Conservation (phyloP, 805 yeast species). For the Saccharomycopsis babjevae region DNA sequence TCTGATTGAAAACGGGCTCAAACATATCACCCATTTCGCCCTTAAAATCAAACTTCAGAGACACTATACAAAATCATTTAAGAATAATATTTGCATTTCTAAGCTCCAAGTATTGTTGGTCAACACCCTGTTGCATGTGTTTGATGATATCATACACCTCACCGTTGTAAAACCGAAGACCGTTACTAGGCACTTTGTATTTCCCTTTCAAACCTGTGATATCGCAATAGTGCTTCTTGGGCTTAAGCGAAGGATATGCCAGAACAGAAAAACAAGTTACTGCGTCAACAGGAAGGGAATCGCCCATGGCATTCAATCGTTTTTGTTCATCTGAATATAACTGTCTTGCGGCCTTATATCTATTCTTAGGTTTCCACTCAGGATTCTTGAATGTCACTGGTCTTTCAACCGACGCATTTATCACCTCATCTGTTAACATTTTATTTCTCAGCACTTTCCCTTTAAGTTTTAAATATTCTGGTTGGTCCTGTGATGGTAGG, state of each 20-base stretch:
- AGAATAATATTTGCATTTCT: constrained; percentile 83
- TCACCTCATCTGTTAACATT: constrained; percentile 9
- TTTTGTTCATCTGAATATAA: constrained; percentile 69
- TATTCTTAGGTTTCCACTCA: constrained; percentile 40
- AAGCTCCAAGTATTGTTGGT: constrained; percentile 81
- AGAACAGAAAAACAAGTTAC: constrained; percentile 62
- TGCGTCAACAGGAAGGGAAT: constrained; percentile 26
- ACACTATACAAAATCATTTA: constrained; percentile 30
- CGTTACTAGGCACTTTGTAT: constrained; percentile 66
- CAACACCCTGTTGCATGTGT: constrained; percentile 80
- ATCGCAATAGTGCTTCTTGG: constrained; percentile 81
- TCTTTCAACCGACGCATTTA: constrained; percentile 24
- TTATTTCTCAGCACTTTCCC: neutral
- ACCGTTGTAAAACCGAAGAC: constrained; percentile 67
- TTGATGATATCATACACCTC: constrained; percentile 69
- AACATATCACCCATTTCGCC: no score
- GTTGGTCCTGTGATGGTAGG: no score
- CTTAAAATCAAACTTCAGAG: no score
- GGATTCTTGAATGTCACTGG: constrained; percentile 51
- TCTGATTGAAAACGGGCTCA: no score
- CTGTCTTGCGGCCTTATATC: constrained; percentile 69
- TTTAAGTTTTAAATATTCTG: neutral
- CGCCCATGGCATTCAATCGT: constrained; percentile 32
- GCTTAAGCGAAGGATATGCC: constrained; percentile 83
- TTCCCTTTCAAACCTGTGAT: constrained; percentile 78